Base-by-base conservation (phyloP, 2,329 filamentous ascomycete species). In the Ophiostoma angusticollis region DNA sequence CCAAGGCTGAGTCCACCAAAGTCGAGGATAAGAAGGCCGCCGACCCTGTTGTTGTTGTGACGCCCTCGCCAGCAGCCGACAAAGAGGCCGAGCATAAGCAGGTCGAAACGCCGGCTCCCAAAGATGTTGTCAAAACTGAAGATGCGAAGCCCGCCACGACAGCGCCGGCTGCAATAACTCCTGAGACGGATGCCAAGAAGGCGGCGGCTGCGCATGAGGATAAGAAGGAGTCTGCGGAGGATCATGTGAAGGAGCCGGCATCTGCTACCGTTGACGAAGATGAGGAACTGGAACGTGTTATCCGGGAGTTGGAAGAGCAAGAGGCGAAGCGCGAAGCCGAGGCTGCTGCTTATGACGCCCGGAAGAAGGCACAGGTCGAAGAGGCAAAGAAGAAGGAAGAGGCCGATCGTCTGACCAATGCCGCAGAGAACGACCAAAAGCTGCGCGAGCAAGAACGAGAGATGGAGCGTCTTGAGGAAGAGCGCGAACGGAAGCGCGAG, bases 381-480 rank as follows among this genome's bases (percentile, higher is more conserved):
- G 42, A 43, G 25, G 41, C 40, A 18, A 47, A 46, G 41, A 38
- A 37, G 21, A 38, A 44, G 32, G 43, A 28, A 3, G 48, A 49
- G 6, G 37, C 38, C n/a, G 37, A 47, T 4, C 47, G 48, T 12
- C 12, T 23, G 4, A 40, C 41, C 9, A 42, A 29, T 12, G 40
- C 48, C 0, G 45, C 43, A 2, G 45, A 47, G 16, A 50, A 50
- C 38, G 49, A 51, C 41, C 36, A 18, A 42, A 80, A 78, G 59
- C 72, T 86, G 43, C 74, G 72, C 16, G 81, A 86, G 58, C 72
- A 78, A 45, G 81, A 84, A 55, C 69, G 70, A 16, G 80, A 81
- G 60, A 80, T 78, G 68, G 78, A 80, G 52, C 75, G 74, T 44
- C 61, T 81, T 1, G 82, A 85, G 54, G 80, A 84, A 58, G 80